Conservation (phyloP, 345 rosid genomes). For the Eucalyptus sp. region DNA sequence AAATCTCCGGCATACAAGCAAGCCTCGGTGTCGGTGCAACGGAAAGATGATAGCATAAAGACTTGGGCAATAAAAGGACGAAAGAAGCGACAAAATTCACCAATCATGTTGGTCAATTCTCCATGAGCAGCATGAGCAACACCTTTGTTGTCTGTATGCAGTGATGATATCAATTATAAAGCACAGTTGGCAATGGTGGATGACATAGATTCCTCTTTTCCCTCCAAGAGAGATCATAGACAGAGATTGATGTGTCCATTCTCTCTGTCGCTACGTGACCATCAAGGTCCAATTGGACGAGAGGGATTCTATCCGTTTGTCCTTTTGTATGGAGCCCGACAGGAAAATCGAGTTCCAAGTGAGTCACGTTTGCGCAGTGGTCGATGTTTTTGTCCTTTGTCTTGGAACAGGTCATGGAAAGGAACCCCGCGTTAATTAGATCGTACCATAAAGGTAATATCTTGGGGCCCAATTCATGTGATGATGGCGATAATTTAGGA, state of each 20-base stretch:
- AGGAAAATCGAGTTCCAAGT: neutral
- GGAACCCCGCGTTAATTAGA: neutral
- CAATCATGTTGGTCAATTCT: neutral
- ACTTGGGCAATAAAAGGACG: neutral
- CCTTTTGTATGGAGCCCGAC: neutral
- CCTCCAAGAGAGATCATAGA: neutral
- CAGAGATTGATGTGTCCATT: neutral
- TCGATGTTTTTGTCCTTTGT: neutral
- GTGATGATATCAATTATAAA: neutral
- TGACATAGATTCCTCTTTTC: neutral
- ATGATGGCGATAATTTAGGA: neutral
- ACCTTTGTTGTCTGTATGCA: neutral
- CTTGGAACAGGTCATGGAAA: neutral
- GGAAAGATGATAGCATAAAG: neutral
- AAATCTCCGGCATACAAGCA: neutral
- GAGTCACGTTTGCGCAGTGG: neutral
- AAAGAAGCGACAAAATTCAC: neutral
- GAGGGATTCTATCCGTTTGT: neutral
- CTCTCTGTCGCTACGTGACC: neutral
- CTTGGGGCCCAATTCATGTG: neutral
- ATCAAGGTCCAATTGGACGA: neutral
- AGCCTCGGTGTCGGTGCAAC: neutral
- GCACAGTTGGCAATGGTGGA: neutral
- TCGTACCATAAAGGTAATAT: neutral
- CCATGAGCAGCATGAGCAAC: neutral